Percentiles rank a stretch among this genome's conserved stretches.
Conservation (phyloP, 345 rosid species). For the Bruguiera sexangula region DNA sequence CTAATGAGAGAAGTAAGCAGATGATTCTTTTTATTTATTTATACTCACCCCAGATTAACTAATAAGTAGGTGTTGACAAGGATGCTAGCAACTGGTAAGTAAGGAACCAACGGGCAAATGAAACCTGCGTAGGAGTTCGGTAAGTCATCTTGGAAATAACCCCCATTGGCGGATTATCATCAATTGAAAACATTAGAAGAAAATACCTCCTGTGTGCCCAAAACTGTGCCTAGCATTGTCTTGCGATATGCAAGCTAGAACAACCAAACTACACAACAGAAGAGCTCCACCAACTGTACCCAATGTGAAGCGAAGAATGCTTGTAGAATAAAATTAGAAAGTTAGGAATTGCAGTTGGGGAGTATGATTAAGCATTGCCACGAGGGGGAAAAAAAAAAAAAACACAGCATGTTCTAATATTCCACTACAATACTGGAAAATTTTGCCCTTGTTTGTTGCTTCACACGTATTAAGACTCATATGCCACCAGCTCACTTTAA, state of each 20-base stretch:
- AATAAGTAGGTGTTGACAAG: slow-evolving; percentile 54
- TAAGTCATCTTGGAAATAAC: neutral
- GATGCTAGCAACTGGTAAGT: slow-evolving; percentile 53
- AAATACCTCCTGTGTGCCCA: slow-evolving; percentile 62
- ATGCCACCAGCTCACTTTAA: neutral
- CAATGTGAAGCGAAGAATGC: slow-evolving; percentile 46
- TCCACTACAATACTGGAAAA: too few relatives aligned
- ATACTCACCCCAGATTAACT: slow-evolving; percentile 59
- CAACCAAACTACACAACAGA: slow-evolving; percentile 53
- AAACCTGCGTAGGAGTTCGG: slow-evolving; percentile 42
- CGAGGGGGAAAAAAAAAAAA: too few relatives aligned
- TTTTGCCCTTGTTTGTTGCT: too few relatives aligned
- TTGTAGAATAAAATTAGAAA: slow-evolving; percentile 13
- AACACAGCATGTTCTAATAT: too few relatives aligned
- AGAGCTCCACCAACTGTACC: slow-evolving; percentile 47
- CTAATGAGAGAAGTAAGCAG: neutral
- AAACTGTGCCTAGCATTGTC: slow-evolving; percentile 61
- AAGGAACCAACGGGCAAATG: slow-evolving; percentile 57
- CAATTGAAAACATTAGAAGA: neutral
- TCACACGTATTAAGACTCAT: too few relatives aligned
- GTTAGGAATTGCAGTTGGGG: neutral
- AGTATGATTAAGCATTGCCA: neutral
- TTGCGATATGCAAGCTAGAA: slow-evolving; percentile 54
- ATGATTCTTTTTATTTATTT: neutral
- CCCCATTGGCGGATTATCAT: too few relatives aligned